phyloP scores from a whole-genome alignment of 2,329 filamentous ascomycete species.

The Rasamsonia emersonii region DNA sequence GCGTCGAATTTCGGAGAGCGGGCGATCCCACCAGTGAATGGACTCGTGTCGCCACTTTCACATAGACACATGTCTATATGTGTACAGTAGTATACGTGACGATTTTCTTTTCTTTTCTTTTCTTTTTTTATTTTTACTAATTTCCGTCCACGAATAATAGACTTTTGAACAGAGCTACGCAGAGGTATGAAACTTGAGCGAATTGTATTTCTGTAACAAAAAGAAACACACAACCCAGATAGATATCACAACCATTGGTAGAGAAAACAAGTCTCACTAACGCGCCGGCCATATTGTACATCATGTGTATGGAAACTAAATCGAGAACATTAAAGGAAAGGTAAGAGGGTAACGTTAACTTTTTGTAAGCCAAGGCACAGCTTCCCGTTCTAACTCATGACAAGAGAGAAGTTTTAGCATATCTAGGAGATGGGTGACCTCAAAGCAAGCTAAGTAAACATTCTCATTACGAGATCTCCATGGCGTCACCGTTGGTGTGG shows the following conservation, averaged over 20 bases:
- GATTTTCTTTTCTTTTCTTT: no score
- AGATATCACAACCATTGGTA: no score
- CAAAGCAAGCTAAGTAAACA: no score
- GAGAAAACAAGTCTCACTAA: background rate
- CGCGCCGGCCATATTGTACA: constrained; percentile 1
- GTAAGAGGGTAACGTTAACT: background rate
- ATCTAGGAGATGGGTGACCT: no score
- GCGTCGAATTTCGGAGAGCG: constrained; percentile 65
- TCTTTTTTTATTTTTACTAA: no score
- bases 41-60: constrained; percentile 45
- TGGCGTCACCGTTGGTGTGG: constrained; percentile 51
- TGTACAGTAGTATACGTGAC: constrained; percentile 10
- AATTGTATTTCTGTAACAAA: no score
- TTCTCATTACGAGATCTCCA: constrained; percentile 53
- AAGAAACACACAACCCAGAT: no score
- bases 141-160: no score
- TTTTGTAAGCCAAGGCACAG: no score
- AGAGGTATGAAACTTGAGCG: background rate
- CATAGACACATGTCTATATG: constrained; percentile 26
- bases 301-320: background rate
- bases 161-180: constrained; percentile 3
- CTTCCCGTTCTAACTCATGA: no score
- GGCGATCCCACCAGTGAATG: constrained; percentile 47
- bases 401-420: no score
- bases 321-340: no score